These are phyloP conservation scores for Jimgerdemannia lactiflua DNA, from an alignment of 192 early-diverging fungal genomes.

Conservation along the genomic window DNA sequence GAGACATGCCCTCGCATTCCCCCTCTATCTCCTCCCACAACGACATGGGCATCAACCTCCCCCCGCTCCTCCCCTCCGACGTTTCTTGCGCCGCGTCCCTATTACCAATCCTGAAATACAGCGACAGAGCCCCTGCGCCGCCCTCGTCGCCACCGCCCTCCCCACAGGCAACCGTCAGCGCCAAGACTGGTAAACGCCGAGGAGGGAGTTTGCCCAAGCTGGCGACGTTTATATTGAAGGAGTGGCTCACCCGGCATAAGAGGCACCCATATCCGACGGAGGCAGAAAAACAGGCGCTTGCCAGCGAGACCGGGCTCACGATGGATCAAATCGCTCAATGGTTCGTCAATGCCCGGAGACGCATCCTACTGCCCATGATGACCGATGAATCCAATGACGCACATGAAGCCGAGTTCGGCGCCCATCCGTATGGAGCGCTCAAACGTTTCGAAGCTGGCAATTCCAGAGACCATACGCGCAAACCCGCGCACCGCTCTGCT, in stretches of 20 bases:
- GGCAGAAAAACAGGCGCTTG: conserved; percentile 45
- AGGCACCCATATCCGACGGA: conserved; percentile 60
- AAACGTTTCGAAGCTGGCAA: neutral
- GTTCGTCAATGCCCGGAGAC: conserved; percentile 61
- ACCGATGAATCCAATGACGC: conserved; percentile 1
- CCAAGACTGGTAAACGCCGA: conserved; percentile 15
- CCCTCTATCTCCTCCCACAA: too few relatives aligned
- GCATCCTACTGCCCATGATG: conserved; percentile 52
- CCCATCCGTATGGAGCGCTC: neutral
- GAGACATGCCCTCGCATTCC: too few relatives aligned
- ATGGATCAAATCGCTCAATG: conserved; percentile 59
- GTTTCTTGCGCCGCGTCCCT: neutral
- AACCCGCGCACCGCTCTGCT: too few relatives aligned
- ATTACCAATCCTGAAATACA: neutral
- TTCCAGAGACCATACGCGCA: too few relatives aligned
- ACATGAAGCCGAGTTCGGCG: neutral
- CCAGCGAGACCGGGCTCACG: conserved; percentile 41
- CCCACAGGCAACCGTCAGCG: neutral
- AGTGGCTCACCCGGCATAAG: conserved; percentile 50
- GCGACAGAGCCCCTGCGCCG: too few relatives aligned
- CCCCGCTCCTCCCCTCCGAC: too few relatives aligned
- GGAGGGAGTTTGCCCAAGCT: conserved; percentile 44
- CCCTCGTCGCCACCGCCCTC: neutral
- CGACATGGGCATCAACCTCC: neutral
- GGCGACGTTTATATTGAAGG: conserved; percentile 41